Conservation (phyloP, 768 basidiomycete genomes). For the Rhodotorula toruloides region DNA sequence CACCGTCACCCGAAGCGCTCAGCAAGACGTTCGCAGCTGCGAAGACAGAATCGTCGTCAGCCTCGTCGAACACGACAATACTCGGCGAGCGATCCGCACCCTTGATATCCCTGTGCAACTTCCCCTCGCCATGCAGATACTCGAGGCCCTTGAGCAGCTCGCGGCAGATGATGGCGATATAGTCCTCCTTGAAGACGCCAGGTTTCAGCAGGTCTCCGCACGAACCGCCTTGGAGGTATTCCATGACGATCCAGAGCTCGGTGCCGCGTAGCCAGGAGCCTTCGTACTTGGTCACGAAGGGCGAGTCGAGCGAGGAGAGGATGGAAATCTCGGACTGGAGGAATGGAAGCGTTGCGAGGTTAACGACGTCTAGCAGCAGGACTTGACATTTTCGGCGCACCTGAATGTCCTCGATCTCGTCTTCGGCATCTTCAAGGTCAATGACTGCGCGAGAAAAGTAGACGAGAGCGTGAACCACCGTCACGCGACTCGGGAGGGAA, state of each 20-base stretch:
- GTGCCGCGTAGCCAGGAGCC: constrained; percentile 93
- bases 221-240: constrained; percentile 90
- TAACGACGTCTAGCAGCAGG: too few species aligned
- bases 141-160: constrained; percentile 89
- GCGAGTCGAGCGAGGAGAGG: constrained; percentile 89
- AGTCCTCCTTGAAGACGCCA: constrained; percentile 94
- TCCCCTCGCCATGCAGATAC: constrained; percentile 91
- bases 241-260: constrained; percentile 80
- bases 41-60: not conserved
- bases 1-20: constrained; percentile 73
- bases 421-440: constrained; percentile 96
- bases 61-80: not conserved
- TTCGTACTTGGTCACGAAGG: constrained; percentile 92
- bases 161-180: constrained; percentile 92
- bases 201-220: constrained; percentile 73
- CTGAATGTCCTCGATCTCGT: constrained; percentile 97
- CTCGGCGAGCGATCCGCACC: constrained; percentile 53
- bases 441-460: constrained; percentile 58
- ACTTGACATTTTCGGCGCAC: too few species aligned
- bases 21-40: constrained; percentile 89
- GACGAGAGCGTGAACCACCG: not conserved
- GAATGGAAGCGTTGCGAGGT: too few species aligned
- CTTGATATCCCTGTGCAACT: constrained; percentile 99
- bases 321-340: constrained; percentile 93
- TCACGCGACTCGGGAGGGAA: too few species aligned